Base-by-base conservation (phyloP, 768 basidiomycete genomes). In the Phylloporus sp. region DNA sequence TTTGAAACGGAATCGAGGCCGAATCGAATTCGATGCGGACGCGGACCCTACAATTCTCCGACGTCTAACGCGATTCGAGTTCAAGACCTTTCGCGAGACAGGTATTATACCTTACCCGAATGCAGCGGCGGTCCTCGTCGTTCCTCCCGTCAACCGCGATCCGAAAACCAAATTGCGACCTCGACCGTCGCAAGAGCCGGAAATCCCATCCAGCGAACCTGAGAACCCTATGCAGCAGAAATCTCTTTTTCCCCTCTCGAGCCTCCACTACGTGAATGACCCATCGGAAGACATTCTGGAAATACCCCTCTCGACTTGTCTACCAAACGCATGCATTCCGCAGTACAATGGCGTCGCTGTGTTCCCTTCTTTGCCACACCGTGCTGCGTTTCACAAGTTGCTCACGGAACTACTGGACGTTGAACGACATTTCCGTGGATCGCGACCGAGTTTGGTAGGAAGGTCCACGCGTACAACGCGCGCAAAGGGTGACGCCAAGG, bases 91-190 rank as follows among this genome's bases (percentile, higher is more conserved):
- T 22, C 71, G 72, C 44, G 57, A 67, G 17, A 76, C 75, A 1
- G 73, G 77, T 3, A 53, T 60, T 0, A 62, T 84, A 26, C 76
- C 80, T 5, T 73, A 71, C 57, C 60, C 69, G 7, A 71, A 76
- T 53, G 84, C 81, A 1, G 65, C 81, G 2, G 87, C 86, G n/a
- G 64, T 90, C 29, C 64, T 90, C 26, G 73, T 86, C 23, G 74
- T 83, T 6, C 84, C 87, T 15, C 83, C 84, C 3, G 67, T 81
- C 20, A 82, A 84, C 49, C 76, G 70, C 45, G 67, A 81, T 54
- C 72, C 73, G 14, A 48, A 49, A 22, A 77, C 78, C 5, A 75
- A 72, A 43, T 39, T 62, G 45, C 68, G 73, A 21, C 76, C 80
- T 13, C 64, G 26, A 50, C 67, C 33, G 60, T 71, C 34, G 65